These are phyloP conservation scores for Melastoma candidum DNA, from an alignment of 441 rosid species.

Conservation along the genomic window DNA sequence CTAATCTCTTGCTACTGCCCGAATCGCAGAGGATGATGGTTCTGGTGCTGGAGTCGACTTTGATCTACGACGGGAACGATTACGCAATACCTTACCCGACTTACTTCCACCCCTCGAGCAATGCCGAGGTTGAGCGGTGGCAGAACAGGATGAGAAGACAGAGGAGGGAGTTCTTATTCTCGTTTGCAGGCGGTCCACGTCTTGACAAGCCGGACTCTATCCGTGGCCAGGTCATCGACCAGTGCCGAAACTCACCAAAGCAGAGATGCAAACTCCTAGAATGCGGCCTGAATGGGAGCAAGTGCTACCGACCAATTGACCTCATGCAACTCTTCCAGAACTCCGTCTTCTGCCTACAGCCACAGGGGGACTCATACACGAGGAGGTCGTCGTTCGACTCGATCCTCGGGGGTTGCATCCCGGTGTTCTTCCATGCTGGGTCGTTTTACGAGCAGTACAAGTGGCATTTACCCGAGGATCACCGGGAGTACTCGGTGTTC, in stretches of 20 bases:
- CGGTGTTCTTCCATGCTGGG: slow-evolving; percentile 88
- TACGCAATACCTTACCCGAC: slow-evolving; percentile 78
- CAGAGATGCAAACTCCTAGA: slow-evolving; percentile 51
- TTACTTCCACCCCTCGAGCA: slow-evolving; percentile 69
- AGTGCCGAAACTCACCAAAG: slow-evolving; percentile 42
- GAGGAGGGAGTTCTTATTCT: slow-evolving; percentile 40
- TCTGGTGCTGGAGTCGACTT: slow-evolving; percentile 63
- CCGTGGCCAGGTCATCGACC: slow-evolving; percentile 46
- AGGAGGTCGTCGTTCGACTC: slow-evolving; percentile 78
- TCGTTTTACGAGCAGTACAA: slow-evolving; percentile 73
- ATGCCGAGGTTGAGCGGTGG: slow-evolving; percentile 44
- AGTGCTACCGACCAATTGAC: slow-evolving; percentile 39
- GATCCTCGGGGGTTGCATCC: slow-evolving; percentile 76
- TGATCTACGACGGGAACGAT: slow-evolving; percentile 48
- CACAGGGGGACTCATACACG: slow-evolving; percentile 74
- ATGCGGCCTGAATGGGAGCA: slow-evolving; percentile 30
- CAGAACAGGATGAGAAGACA: slow-evolving; percentile 41
- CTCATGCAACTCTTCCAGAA: slow-evolving; percentile 50
- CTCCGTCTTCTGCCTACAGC: slow-evolving; percentile 72
- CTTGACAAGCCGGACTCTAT: slow-evolving; percentile 42
- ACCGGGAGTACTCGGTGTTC: slow-evolving; percentile 46
- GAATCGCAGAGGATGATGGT: slow-evolving; percentile 64
- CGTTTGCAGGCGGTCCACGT: slow-evolving; percentile 60
- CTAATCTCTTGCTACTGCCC: slow-evolving; percentile 54
- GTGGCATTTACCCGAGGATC: slow-evolving; percentile 75